Evolutionary conservation across 2,329 filamentous ascomycete species (phyloP).

Genomic region (Cyphellophora europaea): DNA sequence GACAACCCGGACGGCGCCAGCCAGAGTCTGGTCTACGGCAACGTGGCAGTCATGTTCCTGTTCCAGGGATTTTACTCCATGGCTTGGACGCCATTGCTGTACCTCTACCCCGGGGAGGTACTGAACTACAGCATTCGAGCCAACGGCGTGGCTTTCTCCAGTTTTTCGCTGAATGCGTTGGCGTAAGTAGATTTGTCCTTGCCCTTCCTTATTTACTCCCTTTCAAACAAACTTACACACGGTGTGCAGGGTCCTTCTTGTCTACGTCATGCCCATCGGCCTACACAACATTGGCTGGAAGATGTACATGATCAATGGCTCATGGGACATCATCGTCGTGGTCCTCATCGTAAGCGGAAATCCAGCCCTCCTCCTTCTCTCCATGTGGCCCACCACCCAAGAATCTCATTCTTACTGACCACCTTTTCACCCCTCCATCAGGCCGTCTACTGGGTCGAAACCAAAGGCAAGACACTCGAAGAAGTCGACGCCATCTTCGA

Average conservation of each 20-base stretch:
- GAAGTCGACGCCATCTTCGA: constrained; percentile 39
- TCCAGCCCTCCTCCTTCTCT: too few species aligned
- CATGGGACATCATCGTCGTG: constrained; percentile 33
- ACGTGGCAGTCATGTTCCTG: constrained; percentile 41
- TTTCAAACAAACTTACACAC: too few species aligned
- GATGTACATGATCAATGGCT: constrained; percentile 40
- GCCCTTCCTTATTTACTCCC: too few species aligned
- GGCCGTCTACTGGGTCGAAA: not conserved
- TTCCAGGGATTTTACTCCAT: constrained; percentile 43
- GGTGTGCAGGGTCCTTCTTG: constrained; percentile 25
- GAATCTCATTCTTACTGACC: too few species aligned
- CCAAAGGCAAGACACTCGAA: constrained; percentile 30
- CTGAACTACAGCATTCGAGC: constrained; percentile 25
- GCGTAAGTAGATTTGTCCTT: too few species aligned
- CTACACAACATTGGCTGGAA: constrained; percentile 36
- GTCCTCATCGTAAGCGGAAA: constrained; percentile 31
- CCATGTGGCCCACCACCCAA: too few species aligned
- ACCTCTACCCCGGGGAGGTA: constrained; percentile 28
- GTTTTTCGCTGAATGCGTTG: constrained; percentile 18
- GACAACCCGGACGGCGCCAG: constrained; percentile 20
- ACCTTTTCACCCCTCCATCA: too few species aligned
- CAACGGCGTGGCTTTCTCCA: constrained; percentile 13
- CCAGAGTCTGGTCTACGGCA: constrained; percentile 29
- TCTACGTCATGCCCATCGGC: constrained; percentile 34
- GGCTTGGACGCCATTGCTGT: constrained; percentile 40